These are phyloP conservation scores for Hirsutella thompsonii DNA, from an alignment of 2,329 filamentous ascomycete species.

Conservation along the genomic window DNA sequence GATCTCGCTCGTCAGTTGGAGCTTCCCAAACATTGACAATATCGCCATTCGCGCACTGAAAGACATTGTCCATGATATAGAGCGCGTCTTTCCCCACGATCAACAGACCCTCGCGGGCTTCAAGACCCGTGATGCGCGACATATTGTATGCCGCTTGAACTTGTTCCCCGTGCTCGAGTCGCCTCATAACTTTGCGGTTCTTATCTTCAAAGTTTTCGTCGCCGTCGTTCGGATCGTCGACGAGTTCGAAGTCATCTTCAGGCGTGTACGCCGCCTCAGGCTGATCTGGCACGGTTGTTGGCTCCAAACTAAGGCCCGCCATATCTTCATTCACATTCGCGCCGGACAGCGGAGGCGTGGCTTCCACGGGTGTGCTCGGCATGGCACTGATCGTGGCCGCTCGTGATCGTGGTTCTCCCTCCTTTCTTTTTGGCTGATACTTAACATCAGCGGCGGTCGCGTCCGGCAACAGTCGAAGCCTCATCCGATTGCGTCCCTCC, in stretches of 20 bases:
- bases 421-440: conserved; percentile 74
- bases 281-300: conserved; percentile 9
- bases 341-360: conserved; percentile 7
- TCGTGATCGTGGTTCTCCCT: conserved; percentile 27
- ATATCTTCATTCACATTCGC: conserved; percentile 10
- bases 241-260: conserved; percentile 91
- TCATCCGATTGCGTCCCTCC: conserved; percentile 90
- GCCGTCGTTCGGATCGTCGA: conserved; percentile 78
- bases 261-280: conserved; percentile 19
- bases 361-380: conserved; percentile 7
- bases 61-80: conserved; percentile 94
- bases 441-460: conserved; percentile 53
- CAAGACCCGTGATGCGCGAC: conserved; percentile 83
- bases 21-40: conserved; percentile 96
- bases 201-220: conserved; percentile 85
- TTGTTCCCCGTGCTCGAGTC: conserved; percentile 76
- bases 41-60: conserved; percentile 87
- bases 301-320: conserved; percentile 10
- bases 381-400: conserved; percentile 11
- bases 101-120: conserved; percentile 85
- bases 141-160: conserved; percentile 94
- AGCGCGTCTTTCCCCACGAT: conserved; percentile 86
- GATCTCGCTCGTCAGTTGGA: conserved; percentile 80
- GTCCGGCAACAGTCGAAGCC: conserved; percentile 75
- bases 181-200: conserved; percentile 94